phyloP scores from a whole-genome alignment of 148 eudicot species.

The Persicaria maculosa region DNA sequence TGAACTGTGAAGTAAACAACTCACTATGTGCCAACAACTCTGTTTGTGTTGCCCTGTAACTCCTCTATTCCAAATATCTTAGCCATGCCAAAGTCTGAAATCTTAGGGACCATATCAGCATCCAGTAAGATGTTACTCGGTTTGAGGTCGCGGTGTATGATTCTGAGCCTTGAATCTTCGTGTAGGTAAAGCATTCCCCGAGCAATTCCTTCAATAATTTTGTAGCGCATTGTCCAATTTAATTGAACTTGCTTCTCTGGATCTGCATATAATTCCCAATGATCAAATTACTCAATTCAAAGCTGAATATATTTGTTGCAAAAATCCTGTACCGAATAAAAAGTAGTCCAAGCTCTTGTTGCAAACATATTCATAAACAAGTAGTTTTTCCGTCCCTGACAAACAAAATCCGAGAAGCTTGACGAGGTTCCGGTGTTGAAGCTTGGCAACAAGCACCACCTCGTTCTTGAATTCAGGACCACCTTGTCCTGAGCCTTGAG shows the following conservation, averaged over 20 bases:
- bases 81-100: slow-evolving; percentile 33
- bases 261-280: slow-evolving; percentile 20
- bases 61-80: slow-evolving; percentile 30
- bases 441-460: slow-evolving; percentile 18
- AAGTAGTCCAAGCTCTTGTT: slow-evolving; percentile 32
- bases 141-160: slow-evolving; percentile 43
- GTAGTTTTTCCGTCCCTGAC: slow-evolving; percentile 14
- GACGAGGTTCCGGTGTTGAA: slow-evolving; percentile 24
- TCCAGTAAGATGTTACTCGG: slow-evolving; percentile 36
- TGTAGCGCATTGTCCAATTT: slow-evolving; percentile 32
- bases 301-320: too few relatives aligned
- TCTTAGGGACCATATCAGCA: slow-evolving; percentile 27
- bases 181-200: slow-evolving; percentile 43
- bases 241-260: slow-evolving; percentile 15
- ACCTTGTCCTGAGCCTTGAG: slow-evolving; percentile 15
- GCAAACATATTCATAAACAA: slow-evolving; percentile 16
- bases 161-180: slow-evolving; percentile 41
- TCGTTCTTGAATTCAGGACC: slow-evolving; percentile 21
- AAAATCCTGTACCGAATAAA: too few relatives aligned
- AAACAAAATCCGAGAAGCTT: slow-evolving; percentile 21
- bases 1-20: slow-evolving; percentile 17
- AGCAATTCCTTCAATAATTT: slow-evolving; percentile 40
- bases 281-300: too few relatives aligned
- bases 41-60: slow-evolving; percentile 25
- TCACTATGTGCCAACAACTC: slow-evolving; percentile 42